phyloP scores from a whole-genome alignment of 2,329 filamentous ascomycete genomes.

The Lachnellula arida region DNA sequence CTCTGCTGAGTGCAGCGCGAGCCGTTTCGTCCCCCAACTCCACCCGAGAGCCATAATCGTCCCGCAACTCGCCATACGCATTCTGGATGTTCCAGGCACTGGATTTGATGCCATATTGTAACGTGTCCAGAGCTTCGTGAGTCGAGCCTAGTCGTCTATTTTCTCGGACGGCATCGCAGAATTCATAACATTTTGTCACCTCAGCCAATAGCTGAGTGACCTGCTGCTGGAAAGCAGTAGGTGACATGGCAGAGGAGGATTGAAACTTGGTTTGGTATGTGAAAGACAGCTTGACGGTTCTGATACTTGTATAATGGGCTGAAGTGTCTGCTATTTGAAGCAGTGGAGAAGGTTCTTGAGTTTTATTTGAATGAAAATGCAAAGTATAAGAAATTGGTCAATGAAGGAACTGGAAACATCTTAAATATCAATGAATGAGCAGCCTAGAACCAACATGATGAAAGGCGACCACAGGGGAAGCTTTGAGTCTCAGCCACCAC shows the following conservation, averaged over 20 bases:
- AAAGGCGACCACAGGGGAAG: neutral
- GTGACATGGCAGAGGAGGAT: constrained; percentile 12
- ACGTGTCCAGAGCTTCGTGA: constrained; percentile 12
- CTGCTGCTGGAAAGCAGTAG: constrained; percentile 17
- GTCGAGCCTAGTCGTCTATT: constrained; percentile 13
- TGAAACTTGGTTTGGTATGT: constrained; percentile 1
- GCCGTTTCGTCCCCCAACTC: constrained; percentile 19
- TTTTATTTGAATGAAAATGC: neutral
- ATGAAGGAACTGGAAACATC: neutral
- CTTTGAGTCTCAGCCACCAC: neutral
- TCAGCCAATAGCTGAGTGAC: constrained; percentile 10
- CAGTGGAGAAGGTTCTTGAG: neutral
- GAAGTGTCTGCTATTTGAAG: neutral
- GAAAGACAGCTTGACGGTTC: constrained; percentile 6
- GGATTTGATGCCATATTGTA: constrained; percentile 10
- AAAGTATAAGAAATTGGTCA: neutral
- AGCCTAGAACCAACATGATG: neutral
- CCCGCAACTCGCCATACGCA: constrained; percentile 8
- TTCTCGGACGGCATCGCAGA: constrained; percentile 12
- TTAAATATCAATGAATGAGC: neutral
- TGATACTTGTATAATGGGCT: neutral
- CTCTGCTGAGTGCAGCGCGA: neutral
- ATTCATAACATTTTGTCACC: constrained; percentile 11
- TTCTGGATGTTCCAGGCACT: constrained; percentile 6
- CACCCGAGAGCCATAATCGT: constrained; percentile 16